Conservation (phyloP, 2,329 filamentous ascomycete genomes). For the Epichloe baconii region DNA sequence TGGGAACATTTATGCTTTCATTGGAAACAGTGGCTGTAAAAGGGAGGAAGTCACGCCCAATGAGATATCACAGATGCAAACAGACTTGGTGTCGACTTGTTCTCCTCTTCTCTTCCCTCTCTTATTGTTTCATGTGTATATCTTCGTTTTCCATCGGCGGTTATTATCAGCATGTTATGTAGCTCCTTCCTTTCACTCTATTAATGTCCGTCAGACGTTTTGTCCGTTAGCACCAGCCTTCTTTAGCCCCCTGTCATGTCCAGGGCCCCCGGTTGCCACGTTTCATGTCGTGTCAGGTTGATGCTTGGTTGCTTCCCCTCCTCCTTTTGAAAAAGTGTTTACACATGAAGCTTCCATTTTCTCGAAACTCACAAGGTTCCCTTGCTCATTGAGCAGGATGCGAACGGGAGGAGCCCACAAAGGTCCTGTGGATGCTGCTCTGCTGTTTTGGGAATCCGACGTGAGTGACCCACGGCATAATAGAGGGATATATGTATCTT, state of each 20-base stretch:
- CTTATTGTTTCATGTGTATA: too few species aligned
- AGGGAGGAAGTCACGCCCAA: too few species aligned
- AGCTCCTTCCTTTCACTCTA: too few species aligned
- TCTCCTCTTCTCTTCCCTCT: too few species aligned
- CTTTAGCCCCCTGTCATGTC: not conserved
- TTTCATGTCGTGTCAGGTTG: constrained; percentile 2
- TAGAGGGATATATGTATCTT: too few species aligned
- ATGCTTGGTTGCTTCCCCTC: not conserved
- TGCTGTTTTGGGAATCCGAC: not conserved
- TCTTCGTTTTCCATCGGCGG: too few species aligned
- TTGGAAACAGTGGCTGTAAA: too few species aligned
- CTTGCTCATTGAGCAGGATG: too few species aligned
- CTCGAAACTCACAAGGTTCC: not conserved
- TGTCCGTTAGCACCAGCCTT: not conserved
- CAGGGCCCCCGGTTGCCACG: not conserved
- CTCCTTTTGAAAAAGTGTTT: not conserved
- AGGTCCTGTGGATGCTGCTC: not conserved
- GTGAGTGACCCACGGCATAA: not conserved
- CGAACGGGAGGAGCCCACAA: not conserved
- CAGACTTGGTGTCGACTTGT: too few species aligned
- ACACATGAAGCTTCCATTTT: not conserved
- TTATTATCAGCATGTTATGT: too few species aligned
- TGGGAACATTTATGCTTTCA: too few species aligned
- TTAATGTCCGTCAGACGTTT: not conserved
- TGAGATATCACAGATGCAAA: too few species aligned